Percentiles rank a stretch among this genome's conserved stretches.
Conservation (phyloP, 257 asterid genomes). For the Vinca minor region DNA sequence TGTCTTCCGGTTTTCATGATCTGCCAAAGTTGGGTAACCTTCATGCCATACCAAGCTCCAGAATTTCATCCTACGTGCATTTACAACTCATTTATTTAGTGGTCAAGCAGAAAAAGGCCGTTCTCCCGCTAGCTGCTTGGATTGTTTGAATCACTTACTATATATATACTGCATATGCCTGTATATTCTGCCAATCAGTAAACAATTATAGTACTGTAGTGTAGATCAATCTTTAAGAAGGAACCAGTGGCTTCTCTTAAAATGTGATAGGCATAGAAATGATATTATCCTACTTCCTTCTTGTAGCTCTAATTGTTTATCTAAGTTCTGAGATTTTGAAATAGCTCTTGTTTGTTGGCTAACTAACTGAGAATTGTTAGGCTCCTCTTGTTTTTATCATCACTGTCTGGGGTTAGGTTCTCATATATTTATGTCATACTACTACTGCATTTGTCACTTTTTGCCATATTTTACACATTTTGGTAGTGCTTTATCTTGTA, state of each 20-base stretch:
- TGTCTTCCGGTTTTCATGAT: not conserved
- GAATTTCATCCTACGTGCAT: no score
- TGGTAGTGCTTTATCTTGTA: not conserved
- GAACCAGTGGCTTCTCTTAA: not conserved
- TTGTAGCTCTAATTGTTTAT: not conserved
- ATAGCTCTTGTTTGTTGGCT: not conserved
- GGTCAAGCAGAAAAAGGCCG: not conserved
- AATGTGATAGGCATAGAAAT: not conserved
- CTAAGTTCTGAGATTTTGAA: not conserved
- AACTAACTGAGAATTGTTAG: not conserved
- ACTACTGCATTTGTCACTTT: not conserved
- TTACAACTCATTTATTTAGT: not conserved
- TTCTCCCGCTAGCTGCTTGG: slow-evolving; percentile 1
- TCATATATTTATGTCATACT: not conserved
- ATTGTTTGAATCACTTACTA: not conserved
- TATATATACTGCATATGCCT: not conserved
- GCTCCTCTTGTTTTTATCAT: not conserved
- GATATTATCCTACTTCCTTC: not conserved
- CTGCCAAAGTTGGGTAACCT: not conserved
- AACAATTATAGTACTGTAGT: no score
- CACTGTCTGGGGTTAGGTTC: not conserved
- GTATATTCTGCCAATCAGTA: not conserved
- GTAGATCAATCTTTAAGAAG: not conserved
- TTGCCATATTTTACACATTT: not conserved
- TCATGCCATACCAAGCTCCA: not conserved